Evolutionary conservation across 2,329 filamentous ascomycete genomes (phyloP).

Genomic region (Fusarium goolgardi): DNA sequence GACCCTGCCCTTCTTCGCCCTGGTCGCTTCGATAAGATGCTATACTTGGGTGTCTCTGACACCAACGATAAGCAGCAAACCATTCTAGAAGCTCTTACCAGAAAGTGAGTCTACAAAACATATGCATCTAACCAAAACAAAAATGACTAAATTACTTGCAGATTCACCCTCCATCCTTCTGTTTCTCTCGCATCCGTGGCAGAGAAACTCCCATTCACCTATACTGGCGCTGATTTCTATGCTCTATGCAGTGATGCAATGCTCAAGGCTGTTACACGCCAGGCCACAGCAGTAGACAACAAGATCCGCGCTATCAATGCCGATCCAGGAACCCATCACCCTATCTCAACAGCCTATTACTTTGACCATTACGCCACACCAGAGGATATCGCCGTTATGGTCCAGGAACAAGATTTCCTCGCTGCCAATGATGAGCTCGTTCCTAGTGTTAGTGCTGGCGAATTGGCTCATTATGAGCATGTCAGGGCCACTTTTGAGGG

Average conservation of each 20-base stretch:
- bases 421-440: constrained; percentile 86
- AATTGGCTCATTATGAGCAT: constrained; percentile 88
- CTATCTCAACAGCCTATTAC: constrained; percentile 88
- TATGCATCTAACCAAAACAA: not conserved
- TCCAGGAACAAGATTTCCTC: constrained; percentile 88
- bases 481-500: constrained; percentile 88
- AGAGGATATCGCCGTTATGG: constrained; percentile 87
- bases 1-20: constrained; percentile 91
- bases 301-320: constrained; percentile 80
- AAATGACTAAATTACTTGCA: constrained; percentile 51
- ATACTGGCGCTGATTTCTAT: constrained; percentile 97
- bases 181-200: constrained; percentile 82
- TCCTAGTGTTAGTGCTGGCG: constrained; percentile 92
- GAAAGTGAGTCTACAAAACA: constrained; percentile 75
- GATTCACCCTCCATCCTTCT: constrained; percentile 84
- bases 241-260: constrained; percentile 97
- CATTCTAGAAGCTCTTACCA: constrained; percentile 91
- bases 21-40: constrained; percentile 97
- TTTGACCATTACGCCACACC: constrained; percentile 91
- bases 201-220: constrained; percentile 87
- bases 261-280: constrained; percentile 96
- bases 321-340: constrained; percentile 52
- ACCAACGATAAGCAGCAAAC: constrained; percentile 96
- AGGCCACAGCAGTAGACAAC: constrained; percentile 83
- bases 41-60: constrained; percentile 95